Percentiles rank a stretch among this genome's conserved stretches.
Conservation (phyloP, 2,329 filamentous ascomycete genomes). For the Rutstroemia sydowiana region DNA sequence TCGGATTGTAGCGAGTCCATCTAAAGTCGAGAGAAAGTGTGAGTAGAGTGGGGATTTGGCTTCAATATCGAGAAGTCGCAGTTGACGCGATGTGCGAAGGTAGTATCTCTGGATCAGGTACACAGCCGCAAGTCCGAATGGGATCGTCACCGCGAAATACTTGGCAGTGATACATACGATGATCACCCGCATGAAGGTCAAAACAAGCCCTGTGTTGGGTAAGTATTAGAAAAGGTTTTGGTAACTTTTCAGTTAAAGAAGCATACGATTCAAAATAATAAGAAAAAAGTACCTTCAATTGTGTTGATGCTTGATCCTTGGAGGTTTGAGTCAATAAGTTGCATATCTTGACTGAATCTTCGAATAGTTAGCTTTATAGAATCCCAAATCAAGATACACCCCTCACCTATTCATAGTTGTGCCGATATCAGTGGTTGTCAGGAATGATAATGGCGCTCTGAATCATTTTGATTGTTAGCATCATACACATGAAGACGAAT, state of each 20-base stretch:
- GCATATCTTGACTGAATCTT: neutral
- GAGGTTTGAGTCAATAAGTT: neutral
- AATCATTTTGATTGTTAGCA: conserved; percentile 27
- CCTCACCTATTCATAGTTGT: neutral
- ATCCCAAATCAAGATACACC: neutral
- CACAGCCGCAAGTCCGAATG: neutral
- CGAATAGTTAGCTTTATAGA: neutral
- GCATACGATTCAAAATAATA: too few relatives aligned
- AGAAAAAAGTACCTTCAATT: neutral
- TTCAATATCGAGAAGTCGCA: conserved; percentile 40
- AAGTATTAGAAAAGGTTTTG: neutral
- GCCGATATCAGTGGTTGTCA: neutral
- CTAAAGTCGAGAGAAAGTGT: conserved; percentile 38
- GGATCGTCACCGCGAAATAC: neutral
- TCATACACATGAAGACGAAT: too few relatives aligned
- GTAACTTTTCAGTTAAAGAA: too few relatives aligned
- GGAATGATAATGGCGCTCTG: neutral
- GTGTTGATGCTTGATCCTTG: conserved; percentile 7
- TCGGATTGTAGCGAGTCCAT: conserved; percentile 37
- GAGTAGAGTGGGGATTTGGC: conserved; percentile 35
- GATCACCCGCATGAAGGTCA: neutral
- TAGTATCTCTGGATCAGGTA: conserved; percentile 34
- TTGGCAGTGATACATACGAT: neutral
- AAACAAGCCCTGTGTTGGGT: neutral
- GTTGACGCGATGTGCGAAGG: conserved; percentile 39